Evolutionary conservation across 2,329 filamentous ascomycete genomes (phyloP).

Genomic region (Colletotrichum karsti): DNA sequence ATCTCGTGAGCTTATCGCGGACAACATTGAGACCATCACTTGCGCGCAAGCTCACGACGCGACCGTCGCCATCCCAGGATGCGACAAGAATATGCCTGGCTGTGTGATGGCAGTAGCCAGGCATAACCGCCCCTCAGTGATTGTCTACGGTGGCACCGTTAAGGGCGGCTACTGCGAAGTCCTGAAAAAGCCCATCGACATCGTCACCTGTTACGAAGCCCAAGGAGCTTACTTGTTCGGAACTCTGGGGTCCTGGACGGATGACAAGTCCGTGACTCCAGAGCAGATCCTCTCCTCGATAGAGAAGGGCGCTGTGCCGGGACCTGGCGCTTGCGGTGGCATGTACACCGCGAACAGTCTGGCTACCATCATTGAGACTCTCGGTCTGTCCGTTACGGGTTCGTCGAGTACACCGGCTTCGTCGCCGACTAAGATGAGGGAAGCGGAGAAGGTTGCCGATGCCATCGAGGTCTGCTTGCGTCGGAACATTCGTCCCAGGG

Average conservation of each 20-base stretch:
- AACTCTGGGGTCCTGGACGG: constrained; percentile 68
- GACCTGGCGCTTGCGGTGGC: constrained; percentile 76
- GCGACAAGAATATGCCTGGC: constrained; percentile 98
- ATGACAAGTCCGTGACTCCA: constrained; percentile 78
- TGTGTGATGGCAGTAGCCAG: constrained; percentile 91
- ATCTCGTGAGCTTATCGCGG: constrained; percentile 90
- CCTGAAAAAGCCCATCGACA: constrained; percentile 83
- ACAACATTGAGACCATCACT: constrained; percentile 93
- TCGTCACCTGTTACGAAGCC: constrained; percentile 88
- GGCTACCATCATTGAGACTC: constrained; percentile 89
- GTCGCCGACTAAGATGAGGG: constrained; percentile 84
- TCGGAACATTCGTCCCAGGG: constrained; percentile 80
- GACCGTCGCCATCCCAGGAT: constrained; percentile 91
- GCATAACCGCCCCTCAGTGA: constrained; percentile 90
- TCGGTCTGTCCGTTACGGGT: constrained; percentile 84
- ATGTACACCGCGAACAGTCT: constrained; percentile 97
- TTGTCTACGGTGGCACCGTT: constrained; percentile 96
- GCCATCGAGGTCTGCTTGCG: constrained; percentile 84
- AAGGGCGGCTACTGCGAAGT: constrained; percentile 82
- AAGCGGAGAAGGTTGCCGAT: constrained; percentile 83
- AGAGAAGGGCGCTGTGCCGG: constrained; percentile 76
- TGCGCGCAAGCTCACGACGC: constrained; percentile 93
- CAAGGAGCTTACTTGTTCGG: constrained; percentile 84
- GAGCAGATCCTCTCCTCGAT: constrained; percentile 66
- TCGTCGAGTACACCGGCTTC: constrained; percentile 85